Evolutionary conservation across 352 stramenopile species (phyloP), one percentile per base, ranked within the genome.

Genomic region (Globisporangium yorkense): DNA sequence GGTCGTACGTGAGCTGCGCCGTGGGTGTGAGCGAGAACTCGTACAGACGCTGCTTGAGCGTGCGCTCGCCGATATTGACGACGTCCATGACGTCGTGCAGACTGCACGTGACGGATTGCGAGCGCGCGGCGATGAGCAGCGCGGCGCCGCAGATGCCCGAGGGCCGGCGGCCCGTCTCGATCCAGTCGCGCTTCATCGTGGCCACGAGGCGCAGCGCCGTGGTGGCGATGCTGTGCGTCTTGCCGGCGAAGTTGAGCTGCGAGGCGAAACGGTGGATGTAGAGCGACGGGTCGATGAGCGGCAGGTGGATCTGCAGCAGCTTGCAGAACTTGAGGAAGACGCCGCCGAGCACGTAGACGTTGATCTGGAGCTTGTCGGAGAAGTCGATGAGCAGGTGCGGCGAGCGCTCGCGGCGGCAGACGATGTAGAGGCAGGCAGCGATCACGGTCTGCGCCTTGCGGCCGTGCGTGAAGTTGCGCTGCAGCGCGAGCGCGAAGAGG

Each of bases 301-400:
- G 95, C 58, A 99, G 77, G 56, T 98, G 97, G 45, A 99, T 88
- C 63, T 98, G 96, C 55, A 98, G 66, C 45, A 98, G 65, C 52
- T 96, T 89, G 59, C 93, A 95, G 64, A 98, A 94, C 61, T 96
- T 96, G 51, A 96, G 73, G 57, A 96, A 96, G 24, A 92, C 82
- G 44, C 82, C 84, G 24, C 86, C 86, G 18, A 96, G 71, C 61
- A 91, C 84, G 63, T 94, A 96, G 40, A 96, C 86, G 59, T 89
- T 92, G 65, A 99, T 95, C 77, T 99, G 96, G 6, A 99, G 78
- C 54, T 97, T 97, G 78, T 99, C 97, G 15, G 80, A 96, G 70
- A 99, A 99, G 76, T 99, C 97, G 70, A 99, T 99, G 18, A 99
- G 85, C 88, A 99, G 88, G 65, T 99, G 96, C 58, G 98, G 96